Percentiles rank a stretch among this genome's conserved stretches.
Conservation (phyloP, 2,329 filamentous ascomycete species). For the Ophiostoma australiae region DNA sequence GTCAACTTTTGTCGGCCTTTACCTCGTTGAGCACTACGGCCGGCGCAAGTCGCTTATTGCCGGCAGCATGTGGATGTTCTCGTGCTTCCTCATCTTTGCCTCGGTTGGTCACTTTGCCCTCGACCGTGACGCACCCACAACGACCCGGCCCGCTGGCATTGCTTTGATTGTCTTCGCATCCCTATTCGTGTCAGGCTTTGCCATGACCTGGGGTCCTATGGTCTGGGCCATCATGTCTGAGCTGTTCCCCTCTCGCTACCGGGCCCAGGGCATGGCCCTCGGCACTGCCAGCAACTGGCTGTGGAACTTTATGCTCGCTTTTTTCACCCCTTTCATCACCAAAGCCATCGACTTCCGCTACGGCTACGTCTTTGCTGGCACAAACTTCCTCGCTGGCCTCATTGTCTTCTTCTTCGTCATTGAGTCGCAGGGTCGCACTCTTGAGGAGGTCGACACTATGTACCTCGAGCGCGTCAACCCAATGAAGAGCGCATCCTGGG, state of each 20-base stretch:
- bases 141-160: conserved; percentile 46
- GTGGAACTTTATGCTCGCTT: conserved; percentile 53
- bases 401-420: conserved; percentile 75
- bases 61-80: conserved; percentile 63
- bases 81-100: conserved; percentile 61
- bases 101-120: conserved; percentile 45
- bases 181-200: conserved; percentile 70
- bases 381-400: conserved; percentile 63
- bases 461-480: conserved; percentile 42
- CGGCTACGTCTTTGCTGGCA: conserved; percentile 69
- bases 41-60: conserved; percentile 63
- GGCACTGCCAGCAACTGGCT: conserved; percentile 46
- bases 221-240: conserved; percentile 29
- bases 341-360: conserved; percentile 65
- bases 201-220: conserved; percentile 35
- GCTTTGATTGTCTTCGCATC: conserved; percentile 68
- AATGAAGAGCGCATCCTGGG: conserved; percentile 33
- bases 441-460: conserved; percentile 69
- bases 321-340: conserved; percentile 23
- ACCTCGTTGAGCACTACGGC: conserved; percentile 62
- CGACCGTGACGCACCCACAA: conserved; percentile 39
- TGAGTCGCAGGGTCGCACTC: conserved; percentile 77
- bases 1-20: conserved; percentile 62
- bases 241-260: conserved; percentile 28
- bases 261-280: conserved; percentile 28